These are phyloP conservation scores for Cronartium ribicola DNA, from an alignment of 1,284 basidiomycete species.

Conservation along the genomic window DNA sequence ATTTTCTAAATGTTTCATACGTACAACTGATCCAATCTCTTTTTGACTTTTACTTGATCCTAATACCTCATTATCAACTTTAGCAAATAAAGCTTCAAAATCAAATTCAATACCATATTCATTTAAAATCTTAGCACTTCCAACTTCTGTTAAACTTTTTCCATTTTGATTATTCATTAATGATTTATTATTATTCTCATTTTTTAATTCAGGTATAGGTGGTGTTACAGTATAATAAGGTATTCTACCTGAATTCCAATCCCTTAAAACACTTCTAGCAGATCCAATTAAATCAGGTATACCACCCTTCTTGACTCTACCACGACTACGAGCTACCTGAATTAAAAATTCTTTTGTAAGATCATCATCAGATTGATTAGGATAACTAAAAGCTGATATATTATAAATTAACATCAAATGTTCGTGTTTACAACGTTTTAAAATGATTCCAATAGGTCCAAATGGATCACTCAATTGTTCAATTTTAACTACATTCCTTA, in stretches of 20 bases:
- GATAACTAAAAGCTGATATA: slow-evolving; percentile 64
- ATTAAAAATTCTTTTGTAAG: slow-evolving; percentile 77
- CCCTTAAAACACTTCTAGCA: slow-evolving; percentile 76
- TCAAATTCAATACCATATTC: slow-evolving; percentile 67
- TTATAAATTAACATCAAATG: slow-evolving; percentile 77
- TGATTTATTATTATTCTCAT: slow-evolving; percentile 44
- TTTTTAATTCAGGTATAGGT: slow-evolving; percentile 56
- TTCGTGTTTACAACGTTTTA: slow-evolving; percentile 64
- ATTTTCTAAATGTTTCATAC: slow-evolving; percentile 41
- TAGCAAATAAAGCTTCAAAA: slow-evolving; percentile 67
- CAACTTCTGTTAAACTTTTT: slow-evolving; percentile 66
- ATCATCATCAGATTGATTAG: slow-evolving; percentile 53
- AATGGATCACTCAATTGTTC: slow-evolving; percentile 89
- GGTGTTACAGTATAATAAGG: slow-evolving; percentile 81
- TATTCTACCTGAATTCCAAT: slow-evolving; percentile 97
- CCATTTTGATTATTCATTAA: slow-evolving; percentile 57
- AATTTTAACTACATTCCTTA: slow-evolving; percentile 89
- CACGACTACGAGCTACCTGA: slow-evolving; percentile 80
- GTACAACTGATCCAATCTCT: slow-evolving; percentile 54
- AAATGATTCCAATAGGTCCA: slow-evolving; percentile 78
- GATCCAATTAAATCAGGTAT: slow-evolving; percentile 80
- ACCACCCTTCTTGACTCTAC: slow-evolving; percentile 82
- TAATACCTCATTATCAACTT: slow-evolving; percentile 69
- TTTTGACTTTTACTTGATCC: slow-evolving; percentile 55
- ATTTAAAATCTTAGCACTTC: slow-evolving; percentile 66